Conservation (phyloP, 2,329 filamentous ascomycete species). For the Fusarium torreyae region DNA sequence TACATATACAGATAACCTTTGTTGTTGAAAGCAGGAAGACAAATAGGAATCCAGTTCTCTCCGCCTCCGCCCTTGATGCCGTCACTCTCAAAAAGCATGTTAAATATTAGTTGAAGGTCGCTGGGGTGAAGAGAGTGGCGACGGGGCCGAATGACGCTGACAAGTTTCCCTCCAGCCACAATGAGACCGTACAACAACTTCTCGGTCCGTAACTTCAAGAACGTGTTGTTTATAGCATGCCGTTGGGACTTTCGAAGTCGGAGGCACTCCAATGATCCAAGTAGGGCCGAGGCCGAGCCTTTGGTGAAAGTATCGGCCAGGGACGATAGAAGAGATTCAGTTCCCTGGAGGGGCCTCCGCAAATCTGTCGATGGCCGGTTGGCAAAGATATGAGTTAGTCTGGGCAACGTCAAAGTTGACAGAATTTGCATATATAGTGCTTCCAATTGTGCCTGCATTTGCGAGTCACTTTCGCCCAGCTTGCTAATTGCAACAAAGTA, state of each 20-base stretch:
- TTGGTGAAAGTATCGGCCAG: constrained; percentile 94
- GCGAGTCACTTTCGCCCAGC: constrained; percentile 90
- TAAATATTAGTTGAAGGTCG: constrained; percentile 96
- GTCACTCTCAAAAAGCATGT: constrained; percentile 98
- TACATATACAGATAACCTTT: constrained; percentile 99
- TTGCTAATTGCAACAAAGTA: constrained; percentile 95
- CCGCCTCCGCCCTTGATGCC: constrained; percentile 91
- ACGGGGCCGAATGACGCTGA: constrained; percentile 94
- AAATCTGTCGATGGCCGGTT: constrained; percentile 95
- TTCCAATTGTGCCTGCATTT: constrained; percentile 89
- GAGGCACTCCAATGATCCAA: constrained; percentile 95
- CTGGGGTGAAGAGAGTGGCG: constrained; percentile 96
- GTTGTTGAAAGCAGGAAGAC: constrained; percentile 96
- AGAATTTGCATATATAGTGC: constrained; percentile 98
- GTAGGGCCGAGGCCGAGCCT: constrained; percentile 88
- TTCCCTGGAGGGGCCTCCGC: constrained; percentile 89
- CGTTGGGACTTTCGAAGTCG: constrained; percentile 91
- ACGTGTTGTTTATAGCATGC: constrained; percentile 86
- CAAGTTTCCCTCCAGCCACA: constrained; percentile 91
- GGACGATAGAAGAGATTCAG: constrained; percentile 90
- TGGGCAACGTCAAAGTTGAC: constrained; percentile 92
- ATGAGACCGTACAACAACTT: constrained; percentile 93
- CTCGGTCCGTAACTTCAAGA: constrained; percentile 83
- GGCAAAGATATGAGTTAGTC: constrained; percentile 87
- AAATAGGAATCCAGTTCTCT: constrained; percentile 98